Conservation (phyloP, 1,139 yeast species). For the Sugiyamaella pinicola region DNA sequence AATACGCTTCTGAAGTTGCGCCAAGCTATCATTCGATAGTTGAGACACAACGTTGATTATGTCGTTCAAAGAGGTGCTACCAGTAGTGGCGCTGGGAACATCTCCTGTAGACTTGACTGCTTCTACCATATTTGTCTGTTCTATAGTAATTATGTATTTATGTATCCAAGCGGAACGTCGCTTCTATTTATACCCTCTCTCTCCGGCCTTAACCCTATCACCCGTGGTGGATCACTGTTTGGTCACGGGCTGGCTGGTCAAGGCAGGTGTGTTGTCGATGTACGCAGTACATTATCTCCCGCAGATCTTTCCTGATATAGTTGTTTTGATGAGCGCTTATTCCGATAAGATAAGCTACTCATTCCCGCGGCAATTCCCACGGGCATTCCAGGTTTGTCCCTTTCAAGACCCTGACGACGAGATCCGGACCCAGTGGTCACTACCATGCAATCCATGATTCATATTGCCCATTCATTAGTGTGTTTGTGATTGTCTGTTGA, state of each 20-base stretch:
- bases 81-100: neutral
- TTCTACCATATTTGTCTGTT: conserved; percentile 9
- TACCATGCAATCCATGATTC: too few species aligned
- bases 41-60: conserved; percentile 1
- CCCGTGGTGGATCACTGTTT: neutral
- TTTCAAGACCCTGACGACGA: too few species aligned
- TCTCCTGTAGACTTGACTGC: neutral
- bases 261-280: too few species aligned
- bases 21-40: conserved; percentile 10
- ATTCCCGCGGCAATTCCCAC: conserved; percentile 1
- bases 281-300: conserved; percentile 1
- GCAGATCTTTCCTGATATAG: neutral
- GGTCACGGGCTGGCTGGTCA: neutral
- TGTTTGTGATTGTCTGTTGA: too few species aligned
- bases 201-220: neutral
- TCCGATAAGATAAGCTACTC: conserved; percentile 15
- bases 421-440: too few species aligned
- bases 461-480: too few species aligned
- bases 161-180: neutral
- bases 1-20: conserved; percentile 8
- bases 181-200: conserved; percentile 1
- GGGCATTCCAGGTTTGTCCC: conserved; percentile 6
- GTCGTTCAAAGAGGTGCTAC: neutral
- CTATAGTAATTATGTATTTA: too few species aligned
- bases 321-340: conserved; percentile 3